These are phyloP conservation scores for Pichia ethanolica DNA, from an alignment of 805 yeast genomes.

Conservation along the genomic window DNA sequence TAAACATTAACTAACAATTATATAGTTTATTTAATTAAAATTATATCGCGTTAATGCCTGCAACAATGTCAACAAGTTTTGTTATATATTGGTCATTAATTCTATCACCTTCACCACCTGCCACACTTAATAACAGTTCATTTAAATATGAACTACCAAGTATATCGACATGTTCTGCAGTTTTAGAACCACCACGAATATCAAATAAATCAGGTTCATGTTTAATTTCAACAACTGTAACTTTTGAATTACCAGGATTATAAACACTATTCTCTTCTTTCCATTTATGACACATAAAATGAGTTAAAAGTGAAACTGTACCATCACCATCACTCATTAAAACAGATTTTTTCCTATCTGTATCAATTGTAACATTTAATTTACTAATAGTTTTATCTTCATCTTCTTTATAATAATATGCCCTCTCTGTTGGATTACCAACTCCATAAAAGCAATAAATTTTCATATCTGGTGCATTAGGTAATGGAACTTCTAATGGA, in stretches of 20 bases:
- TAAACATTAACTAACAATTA: no score
- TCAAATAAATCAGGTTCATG: constrained; percentile 94
- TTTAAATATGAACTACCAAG: constrained; percentile 89
- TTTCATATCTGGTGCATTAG: constrained; percentile 89
- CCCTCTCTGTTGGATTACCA: constrained; percentile 94
- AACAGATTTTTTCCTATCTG: constrained; percentile 60
- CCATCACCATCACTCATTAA: constrained; percentile 92
- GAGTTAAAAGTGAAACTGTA: constrained; percentile 81
- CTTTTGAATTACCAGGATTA: constrained; percentile 72
- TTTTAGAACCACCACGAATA: constrained; percentile 93
- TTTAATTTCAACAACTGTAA: constrained; percentile 80
- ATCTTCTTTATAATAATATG: constrained; percentile 77
- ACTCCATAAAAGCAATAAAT: constrained; percentile 89
- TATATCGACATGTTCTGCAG: constrained; percentile 97
- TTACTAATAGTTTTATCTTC: constrained; percentile 41
- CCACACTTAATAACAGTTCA: constrained; percentile 75
- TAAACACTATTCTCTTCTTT: constrained; percentile 50
- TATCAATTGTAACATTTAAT: constrained; percentile 66
- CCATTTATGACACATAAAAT: constrained; percentile 90
- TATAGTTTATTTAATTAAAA: no score
- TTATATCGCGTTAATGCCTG: constrained; percentile 32
- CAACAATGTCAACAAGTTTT: background rate
- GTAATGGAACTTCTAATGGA: constrained; percentile 87
- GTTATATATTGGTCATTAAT: constrained; percentile 58
- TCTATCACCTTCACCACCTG: constrained; percentile 66